Percentiles rank a stretch among this genome's conserved stretches.
These are phyloP conservation scores for Arachnomyces sp. DNA, from an alignment of 2,329 filamentous ascomycete species.

Conservation along the genomic window DNA sequence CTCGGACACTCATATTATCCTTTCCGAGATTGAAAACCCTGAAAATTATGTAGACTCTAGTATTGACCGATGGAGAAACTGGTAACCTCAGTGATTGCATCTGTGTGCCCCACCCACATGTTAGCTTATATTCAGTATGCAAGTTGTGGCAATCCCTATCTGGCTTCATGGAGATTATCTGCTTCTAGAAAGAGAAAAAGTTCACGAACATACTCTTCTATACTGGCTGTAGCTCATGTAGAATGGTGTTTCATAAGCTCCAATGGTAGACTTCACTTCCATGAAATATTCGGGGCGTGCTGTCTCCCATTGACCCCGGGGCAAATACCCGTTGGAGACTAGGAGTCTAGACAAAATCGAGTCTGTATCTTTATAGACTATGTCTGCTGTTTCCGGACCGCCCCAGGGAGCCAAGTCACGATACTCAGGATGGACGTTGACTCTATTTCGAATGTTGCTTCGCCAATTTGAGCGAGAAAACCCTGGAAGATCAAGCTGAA, in stretches of 20 bases:
- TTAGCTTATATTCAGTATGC: too few relatives aligned
- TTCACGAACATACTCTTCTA: background rate
- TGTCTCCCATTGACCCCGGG: too few relatives aligned
- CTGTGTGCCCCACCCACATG: background rate
- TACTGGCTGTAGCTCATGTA: conserved; percentile 1
- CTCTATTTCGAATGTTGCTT: background rate
- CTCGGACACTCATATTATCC: background rate
- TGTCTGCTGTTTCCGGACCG: background rate
- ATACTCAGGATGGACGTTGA: conserved; percentile 1
- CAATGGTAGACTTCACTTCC: background rate
- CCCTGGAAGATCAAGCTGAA: background rate
- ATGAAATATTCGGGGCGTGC: background rate
- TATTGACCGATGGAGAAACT: background rate
- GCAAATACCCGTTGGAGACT: background rate
- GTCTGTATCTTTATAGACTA: conserved; percentile 1
- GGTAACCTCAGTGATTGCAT: background rate
- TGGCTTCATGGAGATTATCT: too few relatives aligned
- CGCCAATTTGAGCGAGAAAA: background rate
- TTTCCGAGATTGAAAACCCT: background rate
- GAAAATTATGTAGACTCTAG: background rate
- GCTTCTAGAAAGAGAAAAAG: background rate
- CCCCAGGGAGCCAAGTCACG: background rate
- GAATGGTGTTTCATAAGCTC: background rate
- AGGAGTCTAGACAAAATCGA: background rate
- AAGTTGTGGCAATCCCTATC: too few relatives aligned